Evolutionary conservation across 345 rosid genomes (phyloP), one percentile per base, ranked within the genome.

Genomic region (Citrus reticulata): DNA sequence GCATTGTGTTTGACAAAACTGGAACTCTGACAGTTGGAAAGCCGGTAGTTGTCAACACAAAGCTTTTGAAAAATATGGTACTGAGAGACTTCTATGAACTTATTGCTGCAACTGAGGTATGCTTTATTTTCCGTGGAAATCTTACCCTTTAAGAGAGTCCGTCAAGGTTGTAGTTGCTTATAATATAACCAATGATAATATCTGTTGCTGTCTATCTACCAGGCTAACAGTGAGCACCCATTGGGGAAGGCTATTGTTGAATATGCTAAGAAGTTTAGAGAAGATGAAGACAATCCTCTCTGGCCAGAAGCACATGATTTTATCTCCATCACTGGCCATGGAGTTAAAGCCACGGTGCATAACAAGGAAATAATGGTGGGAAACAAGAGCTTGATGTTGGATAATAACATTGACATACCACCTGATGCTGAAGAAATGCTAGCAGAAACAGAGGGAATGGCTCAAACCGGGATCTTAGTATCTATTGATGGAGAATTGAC

Each of bases 1-100:
- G 97, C 88, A 85, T 96, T 76, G 95, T 96, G 61, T 96, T 96
- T 81, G 99, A 96, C 89, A 96, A 96, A 89, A 96, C 99, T 2
- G 98, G 99, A 72, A 96, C 98, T 24, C 99, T 96, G 32, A 96
- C 99, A 0, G 81, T 89, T 58, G 99, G 99, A 24, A 96, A 93
- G 74, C 99, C 99, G 0, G 94, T 90, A 54, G 93, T 96, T 51
- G 92, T 93, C 24, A 90, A 84, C 79, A 94, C 97, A 9, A 90
- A 84, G 75, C 97, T 93, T 69, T 70, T 93, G 37, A 88, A 89
- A 83, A 89, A 85, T 74, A 82, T 92, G 95, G 91, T 81, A 46
- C 92, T 96, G 19, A 68, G 87, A 67, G 94, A 92, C 25, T 92
- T 96, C 77, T 96, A 91, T 60, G 97, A 91, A 80, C 89, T 91